Base-by-base conservation (phyloP, 73 alveolate genomes). In the Stentor coeruleus region DNA sequence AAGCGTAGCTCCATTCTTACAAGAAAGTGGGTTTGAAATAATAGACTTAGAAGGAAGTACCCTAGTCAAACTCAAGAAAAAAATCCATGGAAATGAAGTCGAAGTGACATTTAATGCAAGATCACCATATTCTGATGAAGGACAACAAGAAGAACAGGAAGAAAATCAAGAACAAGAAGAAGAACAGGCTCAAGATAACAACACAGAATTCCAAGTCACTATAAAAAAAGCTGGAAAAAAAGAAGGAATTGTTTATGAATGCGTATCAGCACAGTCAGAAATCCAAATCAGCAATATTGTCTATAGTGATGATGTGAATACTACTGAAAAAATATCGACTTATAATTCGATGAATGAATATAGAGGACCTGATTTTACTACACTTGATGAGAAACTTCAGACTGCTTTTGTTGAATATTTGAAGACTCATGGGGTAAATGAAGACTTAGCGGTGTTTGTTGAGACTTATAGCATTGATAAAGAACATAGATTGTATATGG, bases 401-500 rank as follows among this genome's bases (percentile, higher is more conserved):
- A 59, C 89, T 3, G 79, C 93, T 3, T 55, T 94, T 38, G 80
- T 86, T 6, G 97, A 92, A 57, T 92, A 91, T 87, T 84, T 94
- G 83, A 90, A 92, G 74, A 91, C 85, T 15, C 85, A 42, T 74
- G 98, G 98, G 33, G 88, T 94, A 26, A 85, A 92, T 80, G 97
- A 92, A 74, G 90, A 94, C 59, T 81, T 94, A 30, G 97, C 96
- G 2, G 95, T 96, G 35, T 94, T 92, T 89, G 85, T 94, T 59
- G 98, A 94, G 75, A 75, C 82, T 66, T 84, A 84, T 87, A 87
- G 96, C 26, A 85, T 94, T 36, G 98, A 94, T 74, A 94, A 94
- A 75, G 98, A 94, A 82, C 87, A 94, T 74, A 93, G 97, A 88
- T 88, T 92, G 81, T 94, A 94, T 84, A 92, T 94, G 94, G 49